These are phyloP conservation scores for Pezicula carpinea DNA, from an alignment of 2,329 filamentous ascomycete genomes.

Conservation along the genomic window DNA sequence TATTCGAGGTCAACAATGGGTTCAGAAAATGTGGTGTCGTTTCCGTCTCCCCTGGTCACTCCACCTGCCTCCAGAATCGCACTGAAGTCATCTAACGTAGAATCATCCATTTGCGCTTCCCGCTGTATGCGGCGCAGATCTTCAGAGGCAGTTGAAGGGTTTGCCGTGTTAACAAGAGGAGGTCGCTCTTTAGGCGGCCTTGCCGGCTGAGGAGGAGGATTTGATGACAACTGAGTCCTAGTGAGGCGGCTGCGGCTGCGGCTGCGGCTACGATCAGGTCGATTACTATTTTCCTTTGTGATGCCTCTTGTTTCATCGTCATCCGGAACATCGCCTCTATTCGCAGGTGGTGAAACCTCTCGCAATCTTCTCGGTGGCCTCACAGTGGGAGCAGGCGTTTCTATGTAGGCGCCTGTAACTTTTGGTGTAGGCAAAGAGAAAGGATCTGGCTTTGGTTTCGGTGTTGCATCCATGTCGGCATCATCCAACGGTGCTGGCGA, in stretches of 20 bases:
- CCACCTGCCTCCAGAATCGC: slow-evolving; percentile 8
- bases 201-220: background rate
- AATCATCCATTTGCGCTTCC: slow-evolving; percentile 25
- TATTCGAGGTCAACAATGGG: slow-evolving; percentile 14
- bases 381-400: slow-evolving; percentile 29
- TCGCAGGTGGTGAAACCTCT: background rate
- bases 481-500: slow-evolving; percentile 16
- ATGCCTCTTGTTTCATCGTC: background rate
- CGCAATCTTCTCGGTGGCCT: slow-evolving; percentile 24
- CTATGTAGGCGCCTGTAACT: slow-evolving; percentile 27
- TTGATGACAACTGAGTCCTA: background rate
- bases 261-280: background rate
- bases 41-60: background rate
- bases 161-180: slow-evolving; percentile 19
- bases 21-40: slow-evolving; percentile 4
- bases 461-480: slow-evolving; percentile 15
- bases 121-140: slow-evolving; percentile 22
- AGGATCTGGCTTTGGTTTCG: slow-evolving; percentile 15
- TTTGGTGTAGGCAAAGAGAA: slow-evolving; percentile 23
- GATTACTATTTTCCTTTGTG: background rate
- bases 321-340: slow-evolving; percentile 3
- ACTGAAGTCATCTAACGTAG: slow-evolving; percentile 22
- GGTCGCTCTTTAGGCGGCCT: slow-evolving; percentile 1
- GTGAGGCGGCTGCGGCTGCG: slow-evolving; percentile 1
- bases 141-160: slow-evolving; percentile 17